Evolutionary conservation across 2,329 filamentous ascomycete genomes (phyloP), one percentile per base, ranked within the genome.

Genomic region (Paecilomyces sp.): DNA sequence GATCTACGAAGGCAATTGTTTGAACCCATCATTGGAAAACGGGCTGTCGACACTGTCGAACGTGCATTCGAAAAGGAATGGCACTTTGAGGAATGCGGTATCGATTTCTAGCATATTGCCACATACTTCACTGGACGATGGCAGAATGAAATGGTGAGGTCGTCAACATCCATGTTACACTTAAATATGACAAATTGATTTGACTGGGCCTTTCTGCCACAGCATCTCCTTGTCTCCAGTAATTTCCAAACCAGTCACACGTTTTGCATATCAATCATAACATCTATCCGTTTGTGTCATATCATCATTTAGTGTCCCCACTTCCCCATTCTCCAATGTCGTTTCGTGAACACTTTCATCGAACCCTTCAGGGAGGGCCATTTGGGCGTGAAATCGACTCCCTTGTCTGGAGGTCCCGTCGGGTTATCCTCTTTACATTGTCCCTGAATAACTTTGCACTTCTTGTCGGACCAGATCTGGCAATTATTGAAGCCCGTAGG

Each of bases 401-500:
- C 75, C 63, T 74, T 72, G 64, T 78, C 74, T 0, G 77, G 77
- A 5, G 79, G 79, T 1, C 78, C 79, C 18, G 70, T 69, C 65
- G 71, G 79, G 62, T 77, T 70, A 9, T 70, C 70, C 12, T 72
- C 71, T 4, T 63, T 72, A 70, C 80, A 82, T 28, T 68, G 64
- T 13, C 71, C 68, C 47, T 77, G 69, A 62, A 81, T 73, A 22
- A 59, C 70, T 52, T 72, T 71, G 75, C 89, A 91, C 75, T 87
- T 88, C 30, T 36, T 5, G 12, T 73, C 69, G 67, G 85, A 81
- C 85, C 85, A 90, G 34, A 81, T 74, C 55, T 80, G 72, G 74
- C 89, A 92, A 64, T 83, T 83, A 1, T 72, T 74, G 62, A 75
- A 74, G 1, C 88, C 88, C 1, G 85, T 85, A 1, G 86, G 82